A percentile compares a stretch with the other conserved stretches of the same genome.
Conservation (phyloP, 768 basidiomycete species). For the Dictyophora rubrovolvata region DNA sequence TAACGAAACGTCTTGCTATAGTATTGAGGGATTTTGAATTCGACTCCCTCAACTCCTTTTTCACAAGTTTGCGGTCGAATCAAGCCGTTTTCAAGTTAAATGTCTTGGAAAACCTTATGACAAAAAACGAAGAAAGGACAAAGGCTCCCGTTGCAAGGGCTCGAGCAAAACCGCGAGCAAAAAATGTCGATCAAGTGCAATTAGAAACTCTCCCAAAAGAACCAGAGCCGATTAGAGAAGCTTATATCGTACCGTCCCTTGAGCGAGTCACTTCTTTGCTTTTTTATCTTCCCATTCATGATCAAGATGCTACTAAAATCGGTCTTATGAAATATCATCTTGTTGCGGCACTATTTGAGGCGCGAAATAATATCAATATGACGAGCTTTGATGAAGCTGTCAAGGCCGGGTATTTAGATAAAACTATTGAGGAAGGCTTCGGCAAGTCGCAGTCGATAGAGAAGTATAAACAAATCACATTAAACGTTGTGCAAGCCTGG, state of each 20-base stretch:
- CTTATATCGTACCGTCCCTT: not conserved
- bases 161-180: not conserved
- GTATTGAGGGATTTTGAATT: not conserved
- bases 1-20: not conserved
- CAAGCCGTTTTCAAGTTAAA: conserved; percentile 2
- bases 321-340: conserved; percentile 2
- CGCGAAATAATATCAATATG: not conserved
- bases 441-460: not conserved
- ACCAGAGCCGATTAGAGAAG: not conserved
- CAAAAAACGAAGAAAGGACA: not conserved
- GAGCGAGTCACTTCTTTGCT: not conserved
- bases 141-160: not conserved
- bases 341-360: not conserved
- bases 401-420: not conserved
- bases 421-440: not conserved
- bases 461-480: not conserved
- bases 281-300: not conserved
- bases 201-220: not conserved
- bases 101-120: not conserved
- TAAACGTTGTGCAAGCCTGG: not conserved
- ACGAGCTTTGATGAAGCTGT: not conserved
- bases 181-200: not conserved
- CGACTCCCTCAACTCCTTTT: not conserved
- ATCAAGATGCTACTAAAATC: not conserved
- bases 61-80: not conserved